Conservation (phyloP, 805 yeast species). For the Ogataea nakhonphanomensis region DNA sequence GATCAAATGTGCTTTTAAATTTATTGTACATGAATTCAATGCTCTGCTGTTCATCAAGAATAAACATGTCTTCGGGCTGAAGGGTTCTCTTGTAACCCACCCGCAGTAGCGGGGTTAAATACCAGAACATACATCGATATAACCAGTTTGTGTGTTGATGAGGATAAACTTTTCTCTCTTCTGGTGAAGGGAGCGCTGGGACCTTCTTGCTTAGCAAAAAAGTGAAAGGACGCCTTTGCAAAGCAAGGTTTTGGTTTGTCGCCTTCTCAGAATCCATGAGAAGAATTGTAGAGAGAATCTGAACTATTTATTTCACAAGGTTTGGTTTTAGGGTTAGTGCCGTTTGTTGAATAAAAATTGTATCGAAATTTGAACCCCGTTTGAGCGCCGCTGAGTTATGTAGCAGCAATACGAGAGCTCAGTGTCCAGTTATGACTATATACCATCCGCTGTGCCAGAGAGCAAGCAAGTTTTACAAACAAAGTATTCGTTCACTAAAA, state of each 20-base stretch:
- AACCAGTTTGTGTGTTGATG: slow-evolving; percentile 41
- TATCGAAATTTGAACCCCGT: too few species aligned
- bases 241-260: slow-evolving; percentile 7
- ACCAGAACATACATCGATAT: slow-evolving; percentile 54
- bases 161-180: slow-evolving; percentile 51
- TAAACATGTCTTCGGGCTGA: slow-evolving; percentile 58
- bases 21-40: slow-evolving; percentile 39
- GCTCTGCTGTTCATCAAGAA: slow-evolving; percentile 40
- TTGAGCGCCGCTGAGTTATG: too few species aligned
- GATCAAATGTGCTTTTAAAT: slow-evolving; percentile 36
- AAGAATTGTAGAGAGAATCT: not conserved
- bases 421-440: too few species aligned
- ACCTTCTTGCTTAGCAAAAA: slow-evolving; percentile 46
- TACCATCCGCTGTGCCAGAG: too few species aligned
- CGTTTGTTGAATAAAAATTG: not conserved
- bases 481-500: too few species aligned
- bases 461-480: too few species aligned
- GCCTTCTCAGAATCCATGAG: slow-evolving; percentile 1
- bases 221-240: slow-evolving; percentile 49
- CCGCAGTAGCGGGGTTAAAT: slow-evolving; percentile 61
- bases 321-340: slow-evolving; percentile 1
- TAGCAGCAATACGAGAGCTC: too few species aligned
- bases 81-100: slow-evolving; percentile 73
- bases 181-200: slow-evolving; percentile 48
- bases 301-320: not conserved